phyloP scores from a whole-genome alignment of 495 filamentous ascomycete species.

The Wilcoxina mikolae region DNA sequence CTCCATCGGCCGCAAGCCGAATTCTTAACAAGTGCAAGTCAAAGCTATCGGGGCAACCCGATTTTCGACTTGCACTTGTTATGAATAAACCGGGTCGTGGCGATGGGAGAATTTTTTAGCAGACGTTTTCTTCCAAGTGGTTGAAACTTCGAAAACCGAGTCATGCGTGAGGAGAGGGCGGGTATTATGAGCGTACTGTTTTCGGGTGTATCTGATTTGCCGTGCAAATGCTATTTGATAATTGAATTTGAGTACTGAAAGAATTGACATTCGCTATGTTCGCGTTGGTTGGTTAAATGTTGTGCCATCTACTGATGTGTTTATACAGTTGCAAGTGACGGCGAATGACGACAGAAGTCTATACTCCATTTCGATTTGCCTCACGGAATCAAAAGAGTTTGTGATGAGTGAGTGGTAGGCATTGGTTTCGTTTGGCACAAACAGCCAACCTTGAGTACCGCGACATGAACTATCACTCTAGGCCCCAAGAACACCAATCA shows the following conservation, averaged over 20 bases:
- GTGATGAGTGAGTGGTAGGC: neutral
- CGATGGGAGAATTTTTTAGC: constrained; percentile 1
- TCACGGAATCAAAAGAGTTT: neutral
- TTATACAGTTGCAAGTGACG: neutral
- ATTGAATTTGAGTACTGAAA: constrained; percentile 3
- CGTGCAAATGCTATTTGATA: constrained; percentile 1
- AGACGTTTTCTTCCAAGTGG: constrained; percentile 2
- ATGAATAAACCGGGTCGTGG: constrained; percentile 6
- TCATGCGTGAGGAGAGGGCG: neutral
- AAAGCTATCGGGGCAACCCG: neutral
- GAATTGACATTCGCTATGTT: neutral
- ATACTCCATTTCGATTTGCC: neutral
- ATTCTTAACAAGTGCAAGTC: constrained; percentile 15
- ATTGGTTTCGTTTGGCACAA: neutral
- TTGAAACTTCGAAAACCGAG: constrained; percentile 7
- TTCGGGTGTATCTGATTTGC: neutral
- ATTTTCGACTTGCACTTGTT: constrained; percentile 7
- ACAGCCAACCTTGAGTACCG: neutral
- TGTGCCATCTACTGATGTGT: neutral
- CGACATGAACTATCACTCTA: constrained; percentile 4
- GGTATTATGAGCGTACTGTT: neutral
- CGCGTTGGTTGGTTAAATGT: neutral
- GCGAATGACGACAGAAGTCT: neutral
- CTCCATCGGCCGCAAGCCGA: constrained; percentile 39
- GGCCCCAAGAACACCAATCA: neutral